Evolutionary conservation across 2,329 filamentous ascomycete genomes (phyloP).

Genomic region (Acrocalymma vagum): DNA sequence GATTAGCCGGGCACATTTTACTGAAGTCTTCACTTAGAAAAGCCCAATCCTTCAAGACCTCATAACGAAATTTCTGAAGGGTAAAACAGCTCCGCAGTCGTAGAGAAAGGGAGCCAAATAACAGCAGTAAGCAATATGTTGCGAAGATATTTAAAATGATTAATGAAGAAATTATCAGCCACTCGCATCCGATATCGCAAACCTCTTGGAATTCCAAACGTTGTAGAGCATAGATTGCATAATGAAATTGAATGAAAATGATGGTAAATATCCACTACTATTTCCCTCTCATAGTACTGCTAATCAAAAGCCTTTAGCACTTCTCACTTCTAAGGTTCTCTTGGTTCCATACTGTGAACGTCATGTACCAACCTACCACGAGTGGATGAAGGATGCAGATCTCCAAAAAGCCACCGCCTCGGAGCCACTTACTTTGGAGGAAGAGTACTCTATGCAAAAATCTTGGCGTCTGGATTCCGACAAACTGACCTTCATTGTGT

Average conservation of each 20-base stretch:
- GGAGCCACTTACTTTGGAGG: constrained; percentile 78
- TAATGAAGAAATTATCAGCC: no score
- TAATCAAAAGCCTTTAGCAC: constrained; percentile 59
- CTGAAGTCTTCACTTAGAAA: no score
- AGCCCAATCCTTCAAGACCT: no score
- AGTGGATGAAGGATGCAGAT: constrained; percentile 88
- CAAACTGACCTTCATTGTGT: constrained; percentile 93
- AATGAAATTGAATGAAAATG: constrained; percentile 55
- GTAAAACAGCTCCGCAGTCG: no score
- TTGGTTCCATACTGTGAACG: constrained; percentile 84
- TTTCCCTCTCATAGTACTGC: neutral
- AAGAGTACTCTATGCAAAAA: constrained; percentile 91
- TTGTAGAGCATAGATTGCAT: no score
- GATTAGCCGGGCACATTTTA: no score
- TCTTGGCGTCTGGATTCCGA: constrained; percentile 84
- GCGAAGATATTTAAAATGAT: no score
- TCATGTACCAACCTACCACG: constrained; percentile 85
- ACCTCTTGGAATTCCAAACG: no score
- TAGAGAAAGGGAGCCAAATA: no score
- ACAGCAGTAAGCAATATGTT: no score
- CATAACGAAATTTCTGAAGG: no score
- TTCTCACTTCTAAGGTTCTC: constrained; percentile 71
- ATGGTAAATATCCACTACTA: constrained; percentile 32
- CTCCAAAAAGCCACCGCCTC: constrained; percentile 89
- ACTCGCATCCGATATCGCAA: no score